Base-by-base conservation (phyloP, 495 filamentous ascomycete species). In the Penicillium bovifimosum region DNA sequence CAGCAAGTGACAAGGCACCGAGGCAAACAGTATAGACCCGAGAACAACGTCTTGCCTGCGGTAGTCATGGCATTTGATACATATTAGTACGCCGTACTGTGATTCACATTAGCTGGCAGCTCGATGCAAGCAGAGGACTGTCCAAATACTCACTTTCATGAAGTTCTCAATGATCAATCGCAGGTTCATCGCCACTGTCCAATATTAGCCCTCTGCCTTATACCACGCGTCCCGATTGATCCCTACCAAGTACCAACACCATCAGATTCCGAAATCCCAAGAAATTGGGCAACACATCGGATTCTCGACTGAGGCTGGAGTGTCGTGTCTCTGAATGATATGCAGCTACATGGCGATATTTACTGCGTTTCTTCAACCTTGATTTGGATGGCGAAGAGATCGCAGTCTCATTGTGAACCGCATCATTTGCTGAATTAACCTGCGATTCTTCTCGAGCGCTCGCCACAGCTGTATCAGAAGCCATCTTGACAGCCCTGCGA, bases 111-210 rank as follows among this genome's bases (percentile, higher is more conserved):
- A 45, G 35, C 38, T 31, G 57, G 39, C 50, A 52, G 50, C 27
- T 28, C 10, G 9, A 54, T 18, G 27, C 4, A 14, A 9, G 11
- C 51, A 32, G 16, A 17, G 31, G 16, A 26, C 10, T n/a, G 42
- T 38, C 14, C 16, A 31, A 17, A 24, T 9, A 39, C 71, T 59
- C 59, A 90, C 90, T 78, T 98, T 98, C 76, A 91, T 87, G 60
- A 89, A 95, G 61, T 98, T 98, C 73, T 97, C 93, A 59, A 98
- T 89, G 53, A 98, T 84, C 54, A 98, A 76, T 55, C 93, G 81
- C 8, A 98, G 74, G 59, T 98, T 98, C 63, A 91, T 90, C 39
- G 91, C 91, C 59, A 96, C 90, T 88, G 62, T 26, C 34, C 18
- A 43, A 38, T 41, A 59, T 64, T 33, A 67, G 56, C 54, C 54